Percentiles rank a stretch among this genome's conserved stretches.
Conservation (phyloP, 371 early-diverging fungal species). For the Rhizomucor miehei region DNA sequence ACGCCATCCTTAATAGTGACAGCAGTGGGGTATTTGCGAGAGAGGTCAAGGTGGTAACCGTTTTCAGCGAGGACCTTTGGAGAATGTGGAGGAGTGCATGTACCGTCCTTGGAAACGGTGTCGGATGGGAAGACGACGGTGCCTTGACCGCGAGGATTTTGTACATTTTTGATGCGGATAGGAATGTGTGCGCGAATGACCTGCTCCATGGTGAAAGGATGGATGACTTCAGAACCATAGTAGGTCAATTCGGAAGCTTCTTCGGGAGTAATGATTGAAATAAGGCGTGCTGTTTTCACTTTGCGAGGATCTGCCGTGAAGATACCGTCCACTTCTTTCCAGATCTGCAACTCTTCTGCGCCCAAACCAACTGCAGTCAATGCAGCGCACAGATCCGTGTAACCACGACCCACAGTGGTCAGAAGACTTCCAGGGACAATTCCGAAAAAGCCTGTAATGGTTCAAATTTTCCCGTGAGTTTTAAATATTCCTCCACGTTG, state of each 20-base stretch:
- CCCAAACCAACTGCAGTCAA: conserved; percentile 87
- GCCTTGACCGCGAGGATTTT: conserved; percentile 87
- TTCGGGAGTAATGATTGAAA: conserved; percentile 92
- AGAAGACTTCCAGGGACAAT: conserved; percentile 93
- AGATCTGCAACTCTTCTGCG: conserved; percentile 92
- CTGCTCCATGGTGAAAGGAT: conserved; percentile 99
- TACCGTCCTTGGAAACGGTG: conserved; percentile 40
- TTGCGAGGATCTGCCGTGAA: conserved; percentile 99
- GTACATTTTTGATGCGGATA: conserved; percentile 97
- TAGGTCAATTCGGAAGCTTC: conserved; percentile 99
- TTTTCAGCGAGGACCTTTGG: conserved; percentile 71
- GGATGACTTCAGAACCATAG: conserved; percentile 97
- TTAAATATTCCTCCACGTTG: too few relatives aligned
- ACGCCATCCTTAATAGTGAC: conserved; percentile 97
- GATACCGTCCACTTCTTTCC: conserved; percentile 99
- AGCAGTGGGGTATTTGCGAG: conserved; percentile 86
- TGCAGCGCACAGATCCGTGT: conserved; percentile 97
- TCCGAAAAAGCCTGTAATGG: conserved; percentile 82
- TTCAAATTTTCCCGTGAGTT: background rate
- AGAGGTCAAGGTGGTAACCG: conserved; percentile 69
- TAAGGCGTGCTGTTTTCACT: conserved; percentile 84
- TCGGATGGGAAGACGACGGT: conserved; percentile 87
- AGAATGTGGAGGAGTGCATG: conserved; percentile 56
- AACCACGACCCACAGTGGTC: conserved; percentile 93
- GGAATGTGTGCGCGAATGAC: conserved; percentile 94